These are phyloP conservation scores for Penicillium sp. DNA, from an alignment of 2,329 filamentous ascomycete genomes.

Conservation along the genomic window DNA sequence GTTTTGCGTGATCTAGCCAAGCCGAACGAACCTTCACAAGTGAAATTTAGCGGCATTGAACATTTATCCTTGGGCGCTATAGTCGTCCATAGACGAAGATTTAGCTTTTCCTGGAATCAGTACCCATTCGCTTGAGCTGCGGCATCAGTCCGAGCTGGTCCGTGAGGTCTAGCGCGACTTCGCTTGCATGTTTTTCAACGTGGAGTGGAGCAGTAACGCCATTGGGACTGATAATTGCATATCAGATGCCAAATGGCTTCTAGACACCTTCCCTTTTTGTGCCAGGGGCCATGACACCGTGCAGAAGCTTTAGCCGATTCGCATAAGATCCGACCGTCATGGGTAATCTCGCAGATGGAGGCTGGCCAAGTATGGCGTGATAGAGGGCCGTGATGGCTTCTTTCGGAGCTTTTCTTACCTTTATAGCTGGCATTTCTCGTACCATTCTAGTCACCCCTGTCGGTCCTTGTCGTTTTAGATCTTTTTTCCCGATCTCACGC, in stretches of 20 bases:
- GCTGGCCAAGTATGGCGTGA: slow-evolving; percentile 23
- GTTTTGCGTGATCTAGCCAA: slow-evolving; percentile 26
- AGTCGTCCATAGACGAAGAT: not conserved
- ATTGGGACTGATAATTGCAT: not conserved
- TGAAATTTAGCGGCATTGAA: not conserved
- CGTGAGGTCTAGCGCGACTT: not conserved
- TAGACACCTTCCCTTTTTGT: not conserved
- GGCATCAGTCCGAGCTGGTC: not conserved
- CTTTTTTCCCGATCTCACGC: not conserved
- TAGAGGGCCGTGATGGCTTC: slow-evolving; percentile 11
- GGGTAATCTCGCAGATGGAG: not conserved
- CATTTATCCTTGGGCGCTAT: too few species aligned
- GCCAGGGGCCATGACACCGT: not conserved
- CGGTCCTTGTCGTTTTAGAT: not conserved
- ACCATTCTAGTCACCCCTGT: not conserved
- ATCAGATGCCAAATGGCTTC: not conserved
- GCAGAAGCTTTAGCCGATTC: not conserved
- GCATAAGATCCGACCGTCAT: not conserved
- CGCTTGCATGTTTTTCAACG: not conserved
- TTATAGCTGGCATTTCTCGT: slow-evolving; percentile 11
- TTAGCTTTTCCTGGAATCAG: not conserved
- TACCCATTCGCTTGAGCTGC: not conserved
- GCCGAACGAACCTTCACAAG: not conserved
- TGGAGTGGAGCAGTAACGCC: not conserved
- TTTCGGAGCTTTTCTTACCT: slow-evolving; percentile 2